Conservation (phyloP, 345 rosid genomes). For the Populus ilicifolia region DNA sequence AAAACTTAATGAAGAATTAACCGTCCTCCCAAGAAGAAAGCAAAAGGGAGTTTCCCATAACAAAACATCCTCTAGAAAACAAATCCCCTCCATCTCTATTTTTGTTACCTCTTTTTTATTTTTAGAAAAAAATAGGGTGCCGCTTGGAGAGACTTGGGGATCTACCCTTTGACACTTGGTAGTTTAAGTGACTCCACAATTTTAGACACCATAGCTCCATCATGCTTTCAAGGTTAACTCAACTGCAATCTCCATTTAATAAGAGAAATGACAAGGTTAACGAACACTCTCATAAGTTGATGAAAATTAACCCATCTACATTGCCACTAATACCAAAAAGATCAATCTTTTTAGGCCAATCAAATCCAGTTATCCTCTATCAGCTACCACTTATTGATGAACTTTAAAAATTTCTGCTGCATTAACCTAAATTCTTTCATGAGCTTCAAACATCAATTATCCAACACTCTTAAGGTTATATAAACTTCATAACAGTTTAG, state of each 20-base stretch:
- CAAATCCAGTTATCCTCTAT: background rate
- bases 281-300: background rate
- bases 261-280: background rate
- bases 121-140: too few relatives aligned
- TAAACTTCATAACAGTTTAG: background rate
- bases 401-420: background rate
- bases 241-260: background rate
- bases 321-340: background rate
- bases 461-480: background rate
- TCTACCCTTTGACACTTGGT: background rate
- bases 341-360: background rate
- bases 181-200: background rate
- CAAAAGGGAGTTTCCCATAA: background rate
- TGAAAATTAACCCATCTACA: background rate
- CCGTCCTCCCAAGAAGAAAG: background rate
- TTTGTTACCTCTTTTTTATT: too few relatives aligned
- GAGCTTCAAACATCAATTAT: background rate
- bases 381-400: background rate
- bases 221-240: background rate
- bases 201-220: background rate
- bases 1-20: background rate
- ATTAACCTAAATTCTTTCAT: background rate
- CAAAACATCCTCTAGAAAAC: too few relatives aligned
- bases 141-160: too few relatives aligned
- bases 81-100: too few relatives aligned